phyloP scores from a whole-genome alignment of 805 yeast species.

The Schwanniomyces sp. region DNA sequence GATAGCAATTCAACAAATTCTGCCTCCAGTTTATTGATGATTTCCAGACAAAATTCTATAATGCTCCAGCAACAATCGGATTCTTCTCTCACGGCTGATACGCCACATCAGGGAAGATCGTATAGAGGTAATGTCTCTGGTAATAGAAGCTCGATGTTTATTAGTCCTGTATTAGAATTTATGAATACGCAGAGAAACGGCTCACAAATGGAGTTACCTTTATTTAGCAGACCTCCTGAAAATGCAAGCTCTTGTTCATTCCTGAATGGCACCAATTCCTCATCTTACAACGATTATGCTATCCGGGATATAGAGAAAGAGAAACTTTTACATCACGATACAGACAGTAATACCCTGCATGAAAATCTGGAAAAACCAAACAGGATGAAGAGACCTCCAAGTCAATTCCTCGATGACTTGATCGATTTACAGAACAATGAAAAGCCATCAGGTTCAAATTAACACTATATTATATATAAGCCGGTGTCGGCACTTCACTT shows the following conservation, averaged over 20 bases:
- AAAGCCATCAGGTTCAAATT: not conserved
- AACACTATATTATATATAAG: not conserved
- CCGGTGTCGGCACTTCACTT: not conserved
- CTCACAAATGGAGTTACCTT: slow-evolving; percentile 15
- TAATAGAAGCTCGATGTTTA: slow-evolving; percentile 47
- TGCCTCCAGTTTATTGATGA: slow-evolving; percentile 11
- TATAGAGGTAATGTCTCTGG: slow-evolving; percentile 25
- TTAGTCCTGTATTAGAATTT: slow-evolving; percentile 51
- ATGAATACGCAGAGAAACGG: slow-evolving; percentile 12
- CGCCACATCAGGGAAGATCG: slow-evolving; percentile 23
- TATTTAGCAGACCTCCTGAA: slow-evolving; percentile 8
- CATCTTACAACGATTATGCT: not conserved
- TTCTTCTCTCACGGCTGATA: slow-evolving; percentile 6
- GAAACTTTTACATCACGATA: not conserved
- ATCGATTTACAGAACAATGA: slow-evolving; percentile 19
- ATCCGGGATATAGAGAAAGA: not conserved
- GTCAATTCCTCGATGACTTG: slow-evolving; percentile 47
- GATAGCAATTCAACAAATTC: slow-evolving; percentile 17
- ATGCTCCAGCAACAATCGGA: slow-evolving; percentile 8
- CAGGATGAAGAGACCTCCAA: slow-evolving; percentile 44
- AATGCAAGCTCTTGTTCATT: not conserved
- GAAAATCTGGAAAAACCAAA: not conserved
- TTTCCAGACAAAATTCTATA: slow-evolving; percentile 10
- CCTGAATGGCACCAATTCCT: not conserved
- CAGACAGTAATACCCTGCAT: slow-evolving; percentile 4